A percentile compares a stretch with the other conserved stretches of the same genome.
Conservation (phyloP, 139 green algal genomes). For the Chlamydomonas schloesseri region DNA sequence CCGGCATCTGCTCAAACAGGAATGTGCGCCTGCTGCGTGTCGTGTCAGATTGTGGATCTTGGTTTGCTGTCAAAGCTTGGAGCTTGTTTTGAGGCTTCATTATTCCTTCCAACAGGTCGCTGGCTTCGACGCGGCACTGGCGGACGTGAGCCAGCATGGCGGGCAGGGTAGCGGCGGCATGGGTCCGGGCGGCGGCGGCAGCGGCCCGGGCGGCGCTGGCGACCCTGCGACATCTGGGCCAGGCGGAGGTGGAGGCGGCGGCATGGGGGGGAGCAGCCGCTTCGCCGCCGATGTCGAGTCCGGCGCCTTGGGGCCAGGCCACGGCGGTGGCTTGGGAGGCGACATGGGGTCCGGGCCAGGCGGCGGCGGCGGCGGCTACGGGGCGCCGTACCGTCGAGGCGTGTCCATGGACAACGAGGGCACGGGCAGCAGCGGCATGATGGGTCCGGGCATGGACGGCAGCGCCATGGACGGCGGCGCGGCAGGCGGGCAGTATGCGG, state of each 20-base stretch:
- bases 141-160: background rate
- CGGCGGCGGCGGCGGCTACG: too few relatives aligned
- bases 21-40: background rate
- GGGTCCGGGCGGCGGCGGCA: background rate
- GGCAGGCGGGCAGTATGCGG: too few relatives aligned
- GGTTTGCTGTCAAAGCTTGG: background rate
- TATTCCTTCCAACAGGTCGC: slow-evolving; percentile 7
- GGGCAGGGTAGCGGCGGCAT: too few relatives aligned
- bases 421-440: background rate
- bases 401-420: background rate
- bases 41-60: background rate
- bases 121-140: slow-evolving; percentile 7
- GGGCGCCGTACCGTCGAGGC: too few relatives aligned
- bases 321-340: background rate
- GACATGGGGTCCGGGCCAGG: background rate
- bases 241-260: background rate
- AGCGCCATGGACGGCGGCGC: background rate
- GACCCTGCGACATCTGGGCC: too few relatives aligned
- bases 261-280: too few relatives aligned
- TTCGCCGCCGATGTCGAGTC: background rate
- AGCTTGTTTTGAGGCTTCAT: background rate
- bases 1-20: background rate
- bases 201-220: background rate
- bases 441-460: background rate
- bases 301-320: background rate